These are phyloP conservation scores for Casuarina cunninghamiana DNA, from an alignment of 306 rosid species.

Conservation along the genomic window DNA sequence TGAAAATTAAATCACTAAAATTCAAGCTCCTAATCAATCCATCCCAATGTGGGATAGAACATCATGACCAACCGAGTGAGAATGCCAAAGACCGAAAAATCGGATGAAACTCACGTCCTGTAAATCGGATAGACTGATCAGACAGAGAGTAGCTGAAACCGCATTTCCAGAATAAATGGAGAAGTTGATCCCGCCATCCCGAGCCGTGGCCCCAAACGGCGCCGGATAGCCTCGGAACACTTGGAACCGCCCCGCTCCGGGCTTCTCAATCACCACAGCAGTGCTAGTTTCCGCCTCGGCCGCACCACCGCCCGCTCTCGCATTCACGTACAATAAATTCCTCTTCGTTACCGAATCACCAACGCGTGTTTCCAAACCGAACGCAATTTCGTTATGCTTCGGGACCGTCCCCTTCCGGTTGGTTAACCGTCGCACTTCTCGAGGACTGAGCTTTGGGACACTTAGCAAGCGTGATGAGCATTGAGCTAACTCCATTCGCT, in stretches of 20 bases:
- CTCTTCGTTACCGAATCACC: neutral
- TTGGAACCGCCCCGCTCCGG: conserved; percentile 44
- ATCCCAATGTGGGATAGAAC: neutral
- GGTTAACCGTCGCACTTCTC: neutral
- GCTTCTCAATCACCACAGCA: conserved; percentile 28
- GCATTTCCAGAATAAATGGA: conserved; percentile 68
- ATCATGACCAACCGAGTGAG: neutral
- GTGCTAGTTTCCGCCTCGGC: conserved; percentile 27
- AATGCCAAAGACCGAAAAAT: neutral
- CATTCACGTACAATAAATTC: conserved; percentile 6
- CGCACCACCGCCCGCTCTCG: conserved; percentile 23
- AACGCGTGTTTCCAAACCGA: neutral
- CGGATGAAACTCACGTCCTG: conserved; percentile 38
- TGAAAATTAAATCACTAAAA: neutral
- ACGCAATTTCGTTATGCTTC: neutral
- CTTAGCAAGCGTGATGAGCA: neutral
- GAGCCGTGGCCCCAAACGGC: conserved; percentile 67
- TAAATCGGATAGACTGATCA: conserved; percentile 62
- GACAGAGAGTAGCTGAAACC: conserved; percentile 67
- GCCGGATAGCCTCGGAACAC: conserved; percentile 52
- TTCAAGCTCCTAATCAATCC: neutral
- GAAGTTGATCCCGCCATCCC: conserved; percentile 76
- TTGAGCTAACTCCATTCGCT: conserved; percentile 26
- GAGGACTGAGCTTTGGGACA: conserved; percentile 7
- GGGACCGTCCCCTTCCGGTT: conserved; percentile 11